Percentiles rank a stretch among this genome's conserved stretches.
Conservation (phyloP, 305 asterid species). For the Petunia hybrid region DNA sequence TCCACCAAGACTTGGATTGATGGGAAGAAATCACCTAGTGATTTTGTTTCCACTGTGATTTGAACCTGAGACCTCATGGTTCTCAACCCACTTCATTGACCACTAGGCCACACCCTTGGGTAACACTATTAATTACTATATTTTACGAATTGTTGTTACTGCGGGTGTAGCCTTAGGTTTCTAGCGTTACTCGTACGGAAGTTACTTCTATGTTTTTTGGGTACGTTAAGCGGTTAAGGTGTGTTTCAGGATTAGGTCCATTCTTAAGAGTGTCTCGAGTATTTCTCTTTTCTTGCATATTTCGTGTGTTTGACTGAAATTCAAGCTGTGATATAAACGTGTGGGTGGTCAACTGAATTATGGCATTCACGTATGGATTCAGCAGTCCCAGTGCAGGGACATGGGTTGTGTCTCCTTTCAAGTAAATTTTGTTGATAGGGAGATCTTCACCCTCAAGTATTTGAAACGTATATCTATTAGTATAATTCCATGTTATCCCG, state of each 20-base stretch:
- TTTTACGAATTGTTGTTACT: background rate
- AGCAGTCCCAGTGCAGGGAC: background rate
- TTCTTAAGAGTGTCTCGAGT: background rate
- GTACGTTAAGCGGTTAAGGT: background rate
- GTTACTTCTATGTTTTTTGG: background rate
- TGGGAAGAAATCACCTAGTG: too few species aligned
- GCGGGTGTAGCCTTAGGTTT: background rate
- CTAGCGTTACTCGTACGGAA: background rate
- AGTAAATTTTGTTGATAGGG: background rate
- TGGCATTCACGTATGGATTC: background rate
- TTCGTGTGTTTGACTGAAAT: background rate
- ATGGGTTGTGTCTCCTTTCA: background rate
- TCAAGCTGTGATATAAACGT: background rate
- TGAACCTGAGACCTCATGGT: too few species aligned
- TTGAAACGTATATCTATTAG: background rate
- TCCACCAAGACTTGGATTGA: too few species aligned
- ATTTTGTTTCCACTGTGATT: too few species aligned
- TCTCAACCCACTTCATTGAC: too few species aligned
- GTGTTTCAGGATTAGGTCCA: background rate
- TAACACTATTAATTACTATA: too few species aligned
- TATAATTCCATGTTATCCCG: background rate
- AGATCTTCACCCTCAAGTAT: background rate
- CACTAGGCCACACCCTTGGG: too few species aligned
- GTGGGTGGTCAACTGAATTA: background rate
- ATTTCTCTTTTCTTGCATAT: constrained; percentile 9